A percentile compares a stretch with the other conserved stretches of the same genome.
Evolutionary conservation across 2,329 filamentous ascomycete genomes (phyloP).

Genomic region (Fusarium sacchari): DNA sequence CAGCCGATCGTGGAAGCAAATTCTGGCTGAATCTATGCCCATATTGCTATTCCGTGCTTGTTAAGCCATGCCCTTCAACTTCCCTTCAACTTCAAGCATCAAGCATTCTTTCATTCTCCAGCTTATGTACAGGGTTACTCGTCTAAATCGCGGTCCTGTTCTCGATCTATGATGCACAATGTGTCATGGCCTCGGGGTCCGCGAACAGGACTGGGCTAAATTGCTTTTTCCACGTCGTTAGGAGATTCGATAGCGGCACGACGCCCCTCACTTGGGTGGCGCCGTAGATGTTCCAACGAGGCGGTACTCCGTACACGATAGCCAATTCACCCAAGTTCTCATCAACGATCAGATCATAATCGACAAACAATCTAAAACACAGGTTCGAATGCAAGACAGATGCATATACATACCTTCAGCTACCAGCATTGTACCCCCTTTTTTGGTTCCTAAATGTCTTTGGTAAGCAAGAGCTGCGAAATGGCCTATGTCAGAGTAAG

Average conservation of each 20-base stretch:
- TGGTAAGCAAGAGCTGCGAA: neutral
- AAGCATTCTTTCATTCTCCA: neutral
- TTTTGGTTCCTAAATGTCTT: neutral
- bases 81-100: neutral
- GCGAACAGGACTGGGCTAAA: neutral
- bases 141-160: neutral
- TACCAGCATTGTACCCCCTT: neutral
- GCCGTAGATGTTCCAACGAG: neutral
- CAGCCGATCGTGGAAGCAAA: neutral
- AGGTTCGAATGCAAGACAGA: neutral
- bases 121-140: neutral
- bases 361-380: slow-evolving; percentile 1
- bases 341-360: slow-evolving; percentile 21
- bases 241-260: slow-evolving; percentile 4
- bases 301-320: neutral
- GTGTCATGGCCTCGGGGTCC: neutral
- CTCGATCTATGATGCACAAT: neutral
- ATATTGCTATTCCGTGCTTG: neutral
- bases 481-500: neutral
- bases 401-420: neutral
- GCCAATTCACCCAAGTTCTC: slow-evolving; percentile 11
- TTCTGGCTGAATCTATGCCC: neutral
- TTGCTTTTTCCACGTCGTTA: slow-evolving; percentile 24
- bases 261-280: slow-evolving; percentile 2
- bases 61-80: neutral